These are phyloP conservation scores for Karstenula rhodostoma DNA, from an alignment of 2,329 filamentous ascomycete genomes.

Conservation along the genomic window DNA sequence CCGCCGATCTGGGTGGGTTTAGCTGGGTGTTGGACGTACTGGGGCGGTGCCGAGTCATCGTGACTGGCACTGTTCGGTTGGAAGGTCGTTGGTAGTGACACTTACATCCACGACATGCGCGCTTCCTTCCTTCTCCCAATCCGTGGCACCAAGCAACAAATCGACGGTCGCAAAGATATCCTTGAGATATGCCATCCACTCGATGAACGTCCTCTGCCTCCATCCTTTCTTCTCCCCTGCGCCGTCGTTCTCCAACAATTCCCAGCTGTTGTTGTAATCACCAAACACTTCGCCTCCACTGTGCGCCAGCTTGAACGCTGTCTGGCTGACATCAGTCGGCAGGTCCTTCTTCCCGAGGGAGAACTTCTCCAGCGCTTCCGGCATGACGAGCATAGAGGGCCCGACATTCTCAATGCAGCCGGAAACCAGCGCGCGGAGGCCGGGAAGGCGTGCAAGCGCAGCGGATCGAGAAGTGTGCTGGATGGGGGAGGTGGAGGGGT, in stretches of 20 bases:
- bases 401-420: conserved; percentile 35
- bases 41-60: neutral
- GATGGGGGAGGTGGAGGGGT: conserved; percentile 23
- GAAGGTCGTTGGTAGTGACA: neutral
- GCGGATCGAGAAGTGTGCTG: conserved; percentile 41
- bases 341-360: conserved; percentile 34
- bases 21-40: too few relatives aligned
- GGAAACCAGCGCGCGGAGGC: conserved; percentile 36
- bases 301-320: conserved; percentile 41
- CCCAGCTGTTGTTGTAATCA: conserved; percentile 33
- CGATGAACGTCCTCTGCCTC: conserved; percentile 40
- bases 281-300: conserved; percentile 34
- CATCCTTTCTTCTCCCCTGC: conserved; percentile 41
- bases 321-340: conserved; percentile 33
- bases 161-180: conserved; percentile 41
- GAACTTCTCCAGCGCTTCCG: conserved; percentile 37
- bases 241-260: conserved; percentile 45
- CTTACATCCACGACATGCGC: conserved; percentile 40
- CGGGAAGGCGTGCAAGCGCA: conserved; percentile 34
- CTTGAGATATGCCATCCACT: conserved; percentile 46
- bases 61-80: too few relatives aligned
- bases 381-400: conserved; percentile 39
- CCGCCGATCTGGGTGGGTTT: conserved; percentile 34
- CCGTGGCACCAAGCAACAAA: conserved; percentile 34
- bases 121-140: conserved; percentile 37